phyloP scores from a whole-genome alignment of 768 basidiomycete species.

The Russula emetica region DNA sequence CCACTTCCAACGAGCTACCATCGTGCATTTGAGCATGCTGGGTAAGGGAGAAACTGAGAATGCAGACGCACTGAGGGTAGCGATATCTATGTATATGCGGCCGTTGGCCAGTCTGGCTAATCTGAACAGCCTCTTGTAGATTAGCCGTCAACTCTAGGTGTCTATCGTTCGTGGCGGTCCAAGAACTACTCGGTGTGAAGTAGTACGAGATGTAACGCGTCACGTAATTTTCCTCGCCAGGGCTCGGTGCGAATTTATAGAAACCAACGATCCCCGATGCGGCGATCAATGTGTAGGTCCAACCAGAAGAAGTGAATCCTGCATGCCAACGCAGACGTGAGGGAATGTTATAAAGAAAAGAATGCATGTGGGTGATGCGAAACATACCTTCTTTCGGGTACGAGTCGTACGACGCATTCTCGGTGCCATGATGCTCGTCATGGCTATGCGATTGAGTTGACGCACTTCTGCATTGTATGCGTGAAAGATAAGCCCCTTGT shows the following conservation, averaged over 20 bases:
- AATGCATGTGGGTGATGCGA: neutral
- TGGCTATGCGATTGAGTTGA: constrained; percentile 28
- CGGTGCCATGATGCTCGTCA: constrained; percentile 42
- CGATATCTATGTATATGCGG: constrained; percentile 55
- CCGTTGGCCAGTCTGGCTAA: constrained; percentile 45
- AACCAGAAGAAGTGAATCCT: constrained; percentile 65
- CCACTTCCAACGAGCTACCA: constrained; percentile 18
- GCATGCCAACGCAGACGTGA: neutral
- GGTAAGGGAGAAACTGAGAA: neutral
- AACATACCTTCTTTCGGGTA: constrained; percentile 60
- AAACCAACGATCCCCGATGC: constrained; percentile 48
- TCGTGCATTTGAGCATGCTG: neutral
- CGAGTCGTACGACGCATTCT: constrained; percentile 44
- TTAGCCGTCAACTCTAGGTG: constrained; percentile 49
- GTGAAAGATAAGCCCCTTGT: neutral
- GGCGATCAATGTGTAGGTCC: constrained; percentile 58
- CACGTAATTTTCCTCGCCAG: constrained; percentile 56
- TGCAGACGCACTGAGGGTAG: constrained; percentile 58
- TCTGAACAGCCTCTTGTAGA: constrained; percentile 40
- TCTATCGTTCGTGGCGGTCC: constrained; percentile 52
- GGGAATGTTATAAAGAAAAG: neutral
- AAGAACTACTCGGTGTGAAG: constrained; percentile 48
- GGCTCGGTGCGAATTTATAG: constrained; percentile 66
- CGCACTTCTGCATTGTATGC: constrained; percentile 32
- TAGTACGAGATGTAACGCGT: constrained; percentile 64